Base-by-base conservation (phyloP, 2,329 filamentous ascomycete species). In the Fusarium redolens region DNA sequence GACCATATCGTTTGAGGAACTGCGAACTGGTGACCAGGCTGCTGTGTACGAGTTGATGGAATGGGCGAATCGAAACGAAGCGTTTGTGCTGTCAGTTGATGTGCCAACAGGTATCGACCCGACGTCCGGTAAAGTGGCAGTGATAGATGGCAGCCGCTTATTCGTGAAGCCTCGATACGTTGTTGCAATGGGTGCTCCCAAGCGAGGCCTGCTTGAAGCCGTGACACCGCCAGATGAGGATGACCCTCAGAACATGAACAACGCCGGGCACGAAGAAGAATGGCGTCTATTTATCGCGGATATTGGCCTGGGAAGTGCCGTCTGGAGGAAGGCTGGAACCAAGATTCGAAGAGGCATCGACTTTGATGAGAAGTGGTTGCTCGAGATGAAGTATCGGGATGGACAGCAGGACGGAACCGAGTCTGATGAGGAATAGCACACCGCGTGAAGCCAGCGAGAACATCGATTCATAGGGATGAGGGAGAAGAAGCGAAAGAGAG, bases 41-140 rank as follows among this genome's bases (percentile, higher is more conserved):
- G 92, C 92, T 0, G 93, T 94, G 0, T 95, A 97, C 78, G 93
- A 97, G 78, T 89, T 98, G 78, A 96, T 98, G 78, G 92, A 95
- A 71, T 98, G 95, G 95, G 92, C 94, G 5, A 98, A 98, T 79
- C 92, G 95, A 72, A 93, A 92, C 79, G 93, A 95, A 72, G 91
- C 94, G 1, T 91, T 92, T 65, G 92, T 96, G 6, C 84, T 99
- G 25, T 93, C 95, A 1, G 90, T 99, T n/a, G 96, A 97, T 79
- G 90, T 97, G 10, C 96, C 96, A 1, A 96, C 93, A 1, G 96
- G 96, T 9, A 90, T 97, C 55, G 94, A 96, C 72, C 94, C 93
- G 5, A 90, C 91, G 0, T 92, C 91, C 43, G 94, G 94, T 77
- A 88, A 88, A 79, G 87, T 89, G 20, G 88, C 86, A 63, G 84